Percentiles rank a stretch among this genome's conserved stretches.
Conservation (phyloP, 179 eudicot species). For the Actinidia arguta region DNA sequence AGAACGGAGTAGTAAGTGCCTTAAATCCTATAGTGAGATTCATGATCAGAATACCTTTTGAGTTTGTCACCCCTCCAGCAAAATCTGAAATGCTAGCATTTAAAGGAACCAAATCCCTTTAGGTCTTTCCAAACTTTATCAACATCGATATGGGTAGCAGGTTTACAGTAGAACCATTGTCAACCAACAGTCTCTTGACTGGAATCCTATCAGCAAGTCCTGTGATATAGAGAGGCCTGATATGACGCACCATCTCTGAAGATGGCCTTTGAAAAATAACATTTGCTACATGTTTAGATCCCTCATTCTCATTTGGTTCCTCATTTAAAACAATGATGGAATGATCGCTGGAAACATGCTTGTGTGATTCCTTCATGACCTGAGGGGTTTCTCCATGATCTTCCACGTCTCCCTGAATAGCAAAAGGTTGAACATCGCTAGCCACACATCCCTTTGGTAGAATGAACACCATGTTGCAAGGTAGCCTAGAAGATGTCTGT, state of each 20-base stretch:
- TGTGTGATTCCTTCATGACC: too few species aligned
- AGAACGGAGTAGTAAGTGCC: neutral
- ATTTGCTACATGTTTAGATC: fast-evolving
- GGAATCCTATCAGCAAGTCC: neutral
- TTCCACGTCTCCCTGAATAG: too few species aligned
- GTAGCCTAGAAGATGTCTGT: too few species aligned
- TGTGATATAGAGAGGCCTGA: neutral
- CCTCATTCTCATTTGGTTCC: too few species aligned
- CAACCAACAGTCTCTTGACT: neutral
- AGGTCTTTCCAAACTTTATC: neutral
- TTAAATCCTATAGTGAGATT: neutral
- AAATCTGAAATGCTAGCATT: neutral
- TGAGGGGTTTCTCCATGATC: too few species aligned
- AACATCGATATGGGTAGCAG: neutral
- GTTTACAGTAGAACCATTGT: neutral
- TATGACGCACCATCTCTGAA: neutral
- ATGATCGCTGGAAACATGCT: too few species aligned
- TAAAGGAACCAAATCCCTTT: neutral
- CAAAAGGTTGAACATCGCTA: too few species aligned
- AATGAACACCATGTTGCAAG: neutral
- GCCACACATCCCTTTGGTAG: fast-evolving
- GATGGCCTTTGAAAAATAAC: neutral
- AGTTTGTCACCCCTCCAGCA: too few species aligned
- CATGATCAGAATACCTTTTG: neutral
- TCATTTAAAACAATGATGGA: neutral